Percentiles rank a stretch among this genome's conserved stretches.
Evolutionary conservation across 305 asterid genomes (phyloP).

Genomic region (Plantago lanceolata): DNA sequence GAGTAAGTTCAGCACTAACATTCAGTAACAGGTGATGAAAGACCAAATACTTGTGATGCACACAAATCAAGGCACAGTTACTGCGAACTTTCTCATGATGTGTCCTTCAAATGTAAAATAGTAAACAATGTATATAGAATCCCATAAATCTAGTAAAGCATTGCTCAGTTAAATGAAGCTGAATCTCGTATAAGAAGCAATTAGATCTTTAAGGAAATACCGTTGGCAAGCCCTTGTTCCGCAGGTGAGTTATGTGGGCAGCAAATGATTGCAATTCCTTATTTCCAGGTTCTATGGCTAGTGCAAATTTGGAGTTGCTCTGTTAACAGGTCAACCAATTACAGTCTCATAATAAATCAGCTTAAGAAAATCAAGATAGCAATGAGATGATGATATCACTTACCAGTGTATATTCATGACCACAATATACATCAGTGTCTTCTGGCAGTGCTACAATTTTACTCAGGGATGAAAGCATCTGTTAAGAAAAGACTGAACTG

Average conservation of each 20-base stretch:
- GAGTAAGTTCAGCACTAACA: background rate
- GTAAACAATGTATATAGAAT: background rate
- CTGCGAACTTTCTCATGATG: background rate
- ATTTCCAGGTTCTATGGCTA: constrained; percentile 82
- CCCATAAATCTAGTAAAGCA: background rate
- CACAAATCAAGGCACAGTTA: background rate
- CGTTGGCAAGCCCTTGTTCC: constrained; percentile 80
- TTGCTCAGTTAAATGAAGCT: constrained; percentile 9
- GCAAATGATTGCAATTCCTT: constrained; percentile 72
- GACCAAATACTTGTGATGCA: background rate
- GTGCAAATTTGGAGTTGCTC: constrained; percentile 95
- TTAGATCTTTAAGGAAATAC: constrained; percentile 33
- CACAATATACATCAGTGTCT: constrained; percentile 74
- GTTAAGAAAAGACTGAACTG: constrained; percentile 25
- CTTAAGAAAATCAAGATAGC: constrained; percentile 3
- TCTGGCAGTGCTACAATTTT: constrained; percentile 75
- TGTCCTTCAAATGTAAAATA: background rate
- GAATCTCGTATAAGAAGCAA: constrained; percentile 16
- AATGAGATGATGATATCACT: constrained; percentile 22
- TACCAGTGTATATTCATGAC: constrained; percentile 91
- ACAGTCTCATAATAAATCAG: constrained; percentile 21
- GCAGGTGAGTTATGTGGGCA: constrained; percentile 49
- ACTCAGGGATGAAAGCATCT: constrained; percentile 78
- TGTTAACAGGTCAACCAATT: constrained; percentile 32
- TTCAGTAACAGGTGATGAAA: background rate